Percentiles rank a stretch among this genome's conserved stretches.
Evolutionary conservation across 1,284 basidiomycete species (phyloP).

Genomic region (Microbotryum silenes-acaulis): DNA sequence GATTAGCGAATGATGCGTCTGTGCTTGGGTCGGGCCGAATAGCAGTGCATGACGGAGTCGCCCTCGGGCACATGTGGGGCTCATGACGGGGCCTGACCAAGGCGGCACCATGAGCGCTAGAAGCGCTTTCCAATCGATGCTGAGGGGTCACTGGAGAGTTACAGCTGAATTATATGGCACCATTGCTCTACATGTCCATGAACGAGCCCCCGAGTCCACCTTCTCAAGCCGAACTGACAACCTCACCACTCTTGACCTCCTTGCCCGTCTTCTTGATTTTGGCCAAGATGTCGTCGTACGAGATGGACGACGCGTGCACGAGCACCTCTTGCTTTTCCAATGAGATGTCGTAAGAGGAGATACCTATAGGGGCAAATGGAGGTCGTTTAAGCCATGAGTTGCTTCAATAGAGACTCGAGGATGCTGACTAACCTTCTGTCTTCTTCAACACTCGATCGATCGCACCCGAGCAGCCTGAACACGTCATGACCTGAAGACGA

Average conservation of each 20-base stretch:
- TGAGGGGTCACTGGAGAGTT: too few species aligned
- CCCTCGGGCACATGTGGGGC: too few species aligned
- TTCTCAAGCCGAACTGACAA: slow-evolving; percentile 1
- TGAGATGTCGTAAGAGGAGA: slow-evolving; percentile 26
- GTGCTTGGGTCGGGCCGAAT: too few species aligned
- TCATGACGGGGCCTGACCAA: too few species aligned
- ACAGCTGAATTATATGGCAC: too few species aligned
- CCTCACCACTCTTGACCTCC: slow-evolving; percentile 20
- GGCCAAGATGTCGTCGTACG: slow-evolving; percentile 24
- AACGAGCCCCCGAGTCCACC: too few species aligned
- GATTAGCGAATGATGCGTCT: too few species aligned
- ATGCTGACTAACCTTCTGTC: slow-evolving; percentile 24
- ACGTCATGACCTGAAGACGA: slow-evolving; percentile 31
- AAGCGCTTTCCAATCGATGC: too few species aligned
- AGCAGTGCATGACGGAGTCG: too few species aligned
- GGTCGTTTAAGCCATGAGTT: background rate
- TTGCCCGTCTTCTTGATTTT: slow-evolving; percentile 35
- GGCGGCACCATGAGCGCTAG: too few species aligned
- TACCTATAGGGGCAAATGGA: slow-evolving; percentile 2
- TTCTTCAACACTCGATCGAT: slow-evolving; percentile 33
- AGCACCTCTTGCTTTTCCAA: slow-evolving; percentile 25
- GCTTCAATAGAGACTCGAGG: background rate
- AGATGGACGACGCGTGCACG: slow-evolving; percentile 14
- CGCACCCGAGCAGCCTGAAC: slow-evolving; percentile 34
- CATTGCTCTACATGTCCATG: too few species aligned